Evolutionary conservation across 768 basidiomycete genomes (phyloP).

Genomic region (Thelephora ganbajun): DNA sequence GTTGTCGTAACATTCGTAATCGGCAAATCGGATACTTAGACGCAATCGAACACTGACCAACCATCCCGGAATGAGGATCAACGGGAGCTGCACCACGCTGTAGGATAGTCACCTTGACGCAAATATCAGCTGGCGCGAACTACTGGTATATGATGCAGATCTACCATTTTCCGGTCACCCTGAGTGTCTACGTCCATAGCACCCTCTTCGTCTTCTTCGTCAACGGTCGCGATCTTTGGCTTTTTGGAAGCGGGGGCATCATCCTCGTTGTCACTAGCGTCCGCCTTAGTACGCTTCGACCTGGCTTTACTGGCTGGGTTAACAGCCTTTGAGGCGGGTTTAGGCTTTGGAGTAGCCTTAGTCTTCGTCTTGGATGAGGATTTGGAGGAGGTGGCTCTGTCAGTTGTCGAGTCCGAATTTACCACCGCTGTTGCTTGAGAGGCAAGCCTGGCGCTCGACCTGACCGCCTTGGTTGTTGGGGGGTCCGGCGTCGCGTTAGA

Average conservation of each 20-base stretch:
- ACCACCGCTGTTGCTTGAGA: slow-evolving; percentile 16
- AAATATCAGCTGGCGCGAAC: neutral
- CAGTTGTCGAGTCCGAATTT: slow-evolving; percentile 11
- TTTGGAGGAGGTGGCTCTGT: slow-evolving; percentile 7
- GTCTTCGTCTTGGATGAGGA: slow-evolving; percentile 9
- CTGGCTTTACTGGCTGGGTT: slow-evolving; percentile 9
- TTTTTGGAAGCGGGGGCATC: slow-evolving; percentile 17
- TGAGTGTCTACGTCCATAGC: slow-evolving; percentile 12
- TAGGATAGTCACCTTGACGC: slow-evolving; percentile 26
- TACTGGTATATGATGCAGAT: neutral
- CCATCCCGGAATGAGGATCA: slow-evolving; percentile 29
- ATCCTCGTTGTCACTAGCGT: slow-evolving; percentile 10
- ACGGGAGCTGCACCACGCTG: slow-evolving; percentile 45
- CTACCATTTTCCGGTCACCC: slow-evolving; percentile 1
- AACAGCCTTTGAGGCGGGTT: slow-evolving; percentile 9
- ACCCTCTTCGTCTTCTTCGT: slow-evolving; percentile 12
- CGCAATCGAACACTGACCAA: slow-evolving; percentile 25
- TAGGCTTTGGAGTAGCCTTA: slow-evolving; percentile 8
- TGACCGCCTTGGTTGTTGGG: slow-evolving; percentile 18
- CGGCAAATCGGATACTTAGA: neutral
- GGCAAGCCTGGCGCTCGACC: slow-evolving; percentile 19
- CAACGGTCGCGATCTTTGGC: slow-evolving; percentile 10
- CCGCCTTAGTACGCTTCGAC: slow-evolving; percentile 16
- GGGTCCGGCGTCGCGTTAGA: slow-evolving; percentile 17
- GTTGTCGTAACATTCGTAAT: neutral